Evolutionary conservation across 192 early-diverging fungal genomes (phyloP).

Genomic region (Entophlyctis helioformis): DNA sequence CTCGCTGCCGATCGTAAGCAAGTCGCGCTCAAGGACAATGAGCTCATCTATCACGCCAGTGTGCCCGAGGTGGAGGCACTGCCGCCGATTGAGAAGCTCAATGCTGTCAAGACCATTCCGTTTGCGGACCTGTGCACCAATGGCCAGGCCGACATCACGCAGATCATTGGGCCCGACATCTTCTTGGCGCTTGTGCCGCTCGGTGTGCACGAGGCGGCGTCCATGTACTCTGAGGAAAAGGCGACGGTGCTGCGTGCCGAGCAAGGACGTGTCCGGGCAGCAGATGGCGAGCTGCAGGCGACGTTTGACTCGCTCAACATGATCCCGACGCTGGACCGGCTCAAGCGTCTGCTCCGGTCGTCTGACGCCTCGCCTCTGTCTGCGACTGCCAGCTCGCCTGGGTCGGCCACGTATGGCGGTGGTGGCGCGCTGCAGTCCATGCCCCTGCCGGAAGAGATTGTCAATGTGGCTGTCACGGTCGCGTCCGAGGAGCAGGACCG

Average conservation of each 20-base stretch:
- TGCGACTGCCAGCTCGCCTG: too few relatives aligned
- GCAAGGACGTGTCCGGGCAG: conserved; percentile 62
- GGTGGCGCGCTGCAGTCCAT: conserved; percentile 4
- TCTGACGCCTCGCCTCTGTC: too few relatives aligned
- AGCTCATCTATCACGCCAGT: conserved; percentile 85
- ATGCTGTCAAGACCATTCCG: conserved; percentile 65
- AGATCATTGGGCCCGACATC: conserved; percentile 84
- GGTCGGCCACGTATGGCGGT: too few relatives aligned
- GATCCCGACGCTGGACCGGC: conserved; percentile 59
- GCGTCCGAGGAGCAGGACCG: conserved; percentile 40
- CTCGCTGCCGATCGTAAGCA: conserved; percentile 59
- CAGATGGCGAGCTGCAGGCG: conserved; percentile 73
- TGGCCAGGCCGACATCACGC: conserved; percentile 59
- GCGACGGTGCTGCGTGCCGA: conserved; percentile 80
- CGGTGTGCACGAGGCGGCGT: conserved; percentile 85
- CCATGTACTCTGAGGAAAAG: conserved; percentile 92
- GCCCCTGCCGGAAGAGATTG: conserved; percentile 14
- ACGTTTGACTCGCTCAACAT: conserved; percentile 82
- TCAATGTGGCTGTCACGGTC: background rate
- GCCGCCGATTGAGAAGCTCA: conserved; percentile 70
- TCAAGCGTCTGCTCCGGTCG: conserved; percentile 51
- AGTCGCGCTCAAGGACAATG: conserved; percentile 76
- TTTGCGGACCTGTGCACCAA: conserved; percentile 63
- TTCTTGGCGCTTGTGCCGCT: conserved; percentile 82
- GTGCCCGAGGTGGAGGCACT: conserved; percentile 72